A percentile compares a stretch with the other conserved stretches of the same genome.
phyloP scores from a whole-genome alignment of 2,329 filamentous ascomycete species.

The Sclerotinia glacialis region DNA sequence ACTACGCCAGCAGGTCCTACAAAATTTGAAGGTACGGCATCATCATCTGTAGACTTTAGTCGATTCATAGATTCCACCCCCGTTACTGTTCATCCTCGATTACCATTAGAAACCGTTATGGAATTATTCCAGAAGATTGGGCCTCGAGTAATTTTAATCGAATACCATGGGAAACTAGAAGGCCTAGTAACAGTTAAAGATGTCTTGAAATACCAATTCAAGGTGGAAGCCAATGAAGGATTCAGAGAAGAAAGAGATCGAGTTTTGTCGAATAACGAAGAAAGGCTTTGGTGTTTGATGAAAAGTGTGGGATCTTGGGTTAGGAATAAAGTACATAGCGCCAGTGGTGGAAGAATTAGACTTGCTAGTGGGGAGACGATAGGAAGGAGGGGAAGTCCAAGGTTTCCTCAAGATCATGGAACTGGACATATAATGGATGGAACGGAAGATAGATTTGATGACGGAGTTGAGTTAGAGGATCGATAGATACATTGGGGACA shows the following conservation, averaged over 20 bases:
- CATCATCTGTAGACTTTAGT: conserved; percentile 71
- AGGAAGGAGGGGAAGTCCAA: conserved; percentile 38
- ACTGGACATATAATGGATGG: conserved; percentile 49
- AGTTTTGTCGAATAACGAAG: conserved; percentile 55
- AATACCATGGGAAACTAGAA: conserved; percentile 78
- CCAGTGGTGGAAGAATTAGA: conserved; percentile 56
- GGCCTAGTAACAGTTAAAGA: conserved; percentile 96
- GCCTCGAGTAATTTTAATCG: conserved; percentile 86
- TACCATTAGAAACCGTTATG: conserved; percentile 96
- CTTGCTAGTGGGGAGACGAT: conserved; percentile 41
- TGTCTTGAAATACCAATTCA: conserved; percentile 96
- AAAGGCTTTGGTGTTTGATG: conserved; percentile 62
- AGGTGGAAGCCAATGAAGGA: conserved; percentile 82
- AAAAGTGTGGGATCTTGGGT: conserved; percentile 56
- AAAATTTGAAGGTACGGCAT: conserved; percentile 60
- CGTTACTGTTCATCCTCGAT: conserved; percentile 82
- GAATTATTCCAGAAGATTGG: conserved; percentile 98
- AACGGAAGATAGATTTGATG: conserved; percentile 49
- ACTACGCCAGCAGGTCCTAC: conserved; percentile 30
- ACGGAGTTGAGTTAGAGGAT: conserved; percentile 46
- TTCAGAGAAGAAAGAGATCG: conserved; percentile 52
- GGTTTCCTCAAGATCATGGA: conserved; percentile 23
- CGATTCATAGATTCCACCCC: conserved; percentile 88
- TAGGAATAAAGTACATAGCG: conserved; percentile 51
- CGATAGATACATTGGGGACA: conserved; percentile 16